Percentiles rank a stretch among this genome's conserved stretches.
Conservation (phyloP, 2,329 filamentous ascomycete genomes). For the Fusarium pseudograminearum region DNA sequence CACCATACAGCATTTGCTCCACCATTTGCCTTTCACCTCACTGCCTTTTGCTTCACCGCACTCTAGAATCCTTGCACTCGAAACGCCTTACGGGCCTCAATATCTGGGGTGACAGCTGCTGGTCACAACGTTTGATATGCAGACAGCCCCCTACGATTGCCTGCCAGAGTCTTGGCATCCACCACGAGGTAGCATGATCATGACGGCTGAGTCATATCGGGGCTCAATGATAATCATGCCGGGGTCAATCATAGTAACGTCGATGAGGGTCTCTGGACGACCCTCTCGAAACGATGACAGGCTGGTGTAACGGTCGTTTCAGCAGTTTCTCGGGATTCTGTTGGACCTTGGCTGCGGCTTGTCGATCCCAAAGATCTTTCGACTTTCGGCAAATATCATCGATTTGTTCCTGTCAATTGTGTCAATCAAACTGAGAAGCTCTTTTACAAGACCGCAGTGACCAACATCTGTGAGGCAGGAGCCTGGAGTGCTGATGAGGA, state of each 20-base stretch:
- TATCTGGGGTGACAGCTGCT: conserved; percentile 14
- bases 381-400: conserved; percentile 72
- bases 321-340: conserved; percentile 62
- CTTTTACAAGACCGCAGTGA: conserved; percentile 12
- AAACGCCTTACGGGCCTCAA: conserved; percentile 34
- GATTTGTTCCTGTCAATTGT: conserved; percentile 66
- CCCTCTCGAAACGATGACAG: conserved; percentile 60
- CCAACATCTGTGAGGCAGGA: conserved; percentile 70
- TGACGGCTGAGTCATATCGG: conserved; percentile 17
- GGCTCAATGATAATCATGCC: conserved; percentile 43
- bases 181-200: conserved; percentile 7
- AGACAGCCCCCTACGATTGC: conserved; percentile 10
- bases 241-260: conserved; percentile 47
- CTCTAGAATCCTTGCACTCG: conserved; percentile 23
- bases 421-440: conserved; percentile 34
- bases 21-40: conserved; percentile 31
- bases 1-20: conserved; percentile 36
- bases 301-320: conserved; percentile 69
- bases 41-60: conserved; percentile 41
- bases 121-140: conserved; percentile 14
- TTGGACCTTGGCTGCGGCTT: conserved; percentile 63
- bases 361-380: conserved; percentile 67
- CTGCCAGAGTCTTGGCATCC: conserved; percentile 17
- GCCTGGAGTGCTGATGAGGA: conserved; percentile 69
- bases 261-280: conserved; percentile 44